phyloP scores from a whole-genome alignment of 768 basidiomycete genomes.

The Panus rudis region DNA sequence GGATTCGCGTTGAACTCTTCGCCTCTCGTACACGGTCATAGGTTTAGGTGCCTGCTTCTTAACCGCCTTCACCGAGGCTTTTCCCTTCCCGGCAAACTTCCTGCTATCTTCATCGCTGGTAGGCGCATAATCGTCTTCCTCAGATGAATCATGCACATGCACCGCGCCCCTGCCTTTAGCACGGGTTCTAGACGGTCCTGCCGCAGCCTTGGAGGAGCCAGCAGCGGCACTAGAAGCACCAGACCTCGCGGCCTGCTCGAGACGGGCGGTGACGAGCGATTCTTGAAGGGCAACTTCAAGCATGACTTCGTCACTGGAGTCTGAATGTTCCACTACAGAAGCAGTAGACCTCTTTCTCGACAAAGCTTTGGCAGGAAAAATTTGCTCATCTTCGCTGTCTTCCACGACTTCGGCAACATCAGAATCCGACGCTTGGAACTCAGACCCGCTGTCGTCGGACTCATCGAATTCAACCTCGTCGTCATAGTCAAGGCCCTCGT shows the following conservation, averaged over 20 bases:
- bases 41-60: constrained; percentile 21
- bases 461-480: constrained; percentile 35
- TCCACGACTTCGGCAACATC: constrained; percentile 10
- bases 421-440: constrained; percentile 41
- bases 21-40: constrained; percentile 11
- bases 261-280: constrained; percentile 37
- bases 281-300: constrained; percentile 47
- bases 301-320: constrained; percentile 37
- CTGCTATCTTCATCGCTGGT: constrained; percentile 7
- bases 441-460: constrained; percentile 53
- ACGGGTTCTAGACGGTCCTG: constrained; percentile 36
- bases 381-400: constrained; percentile 18
- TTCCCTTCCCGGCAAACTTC: constrained; percentile 26
- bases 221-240: constrained; percentile 29
- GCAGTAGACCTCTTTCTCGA: constrained; percentile 6
- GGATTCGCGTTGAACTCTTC: constrained; percentile 20
- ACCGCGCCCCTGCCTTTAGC: constrained; percentile 18
- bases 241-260: constrained; percentile 17
- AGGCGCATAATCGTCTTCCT: constrained; percentile 17
- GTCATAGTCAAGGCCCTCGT: constrained; percentile 34
- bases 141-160: constrained; percentile 26
- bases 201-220: constrained; percentile 37
- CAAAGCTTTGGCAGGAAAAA: background rate
- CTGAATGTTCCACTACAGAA: constrained; percentile 12
- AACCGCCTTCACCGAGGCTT: constrained; percentile 28